A percentile compares a stretch with the other conserved stretches of the same genome.
phyloP scores from a whole-genome alignment of 192 early-diverging fungal species.

The Coemansia aciculifera region DNA sequence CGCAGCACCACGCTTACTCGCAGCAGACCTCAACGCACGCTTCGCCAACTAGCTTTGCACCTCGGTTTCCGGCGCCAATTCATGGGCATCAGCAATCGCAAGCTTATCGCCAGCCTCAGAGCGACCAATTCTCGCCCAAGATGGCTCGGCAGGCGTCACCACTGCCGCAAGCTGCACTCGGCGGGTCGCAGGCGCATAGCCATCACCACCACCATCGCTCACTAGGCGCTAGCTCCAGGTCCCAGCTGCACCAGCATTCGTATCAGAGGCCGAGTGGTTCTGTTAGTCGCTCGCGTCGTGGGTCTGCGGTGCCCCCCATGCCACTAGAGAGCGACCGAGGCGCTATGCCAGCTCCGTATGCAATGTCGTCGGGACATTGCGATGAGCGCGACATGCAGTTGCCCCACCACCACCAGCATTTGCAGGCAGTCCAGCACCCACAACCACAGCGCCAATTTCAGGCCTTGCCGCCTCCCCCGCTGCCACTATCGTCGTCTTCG shows the following conservation, averaged over 20 bases:
- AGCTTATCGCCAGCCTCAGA: neutral
- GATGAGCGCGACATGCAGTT: neutral
- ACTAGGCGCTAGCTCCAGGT: neutral
- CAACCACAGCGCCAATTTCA: neutral
- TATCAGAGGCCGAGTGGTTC: neutral
- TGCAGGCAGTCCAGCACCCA: too few species aligned
- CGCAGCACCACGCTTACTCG: neutral
- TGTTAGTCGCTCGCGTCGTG: neutral
- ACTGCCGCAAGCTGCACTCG: neutral
- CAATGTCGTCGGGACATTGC: neutral
- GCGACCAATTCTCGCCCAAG: neutral
- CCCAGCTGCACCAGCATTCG: neutral
- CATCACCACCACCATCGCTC: neutral
- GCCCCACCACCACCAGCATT: neutral
- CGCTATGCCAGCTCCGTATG: neutral
- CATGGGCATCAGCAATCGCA: slow-evolving; percentile 11
- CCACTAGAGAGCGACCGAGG: neutral
- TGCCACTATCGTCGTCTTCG: neutral
- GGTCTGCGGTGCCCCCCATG: neutral
- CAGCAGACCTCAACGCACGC: neutral
- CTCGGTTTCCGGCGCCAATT: neutral
- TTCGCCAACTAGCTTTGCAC: neutral
- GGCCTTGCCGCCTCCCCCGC: neutral
- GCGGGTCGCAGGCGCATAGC: slow-evolving; percentile 2
- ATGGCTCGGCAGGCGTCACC: neutral